Base-by-base conservation (phyloP, 106 monocot genomes). In the Platanthera zijinensis region DNA sequence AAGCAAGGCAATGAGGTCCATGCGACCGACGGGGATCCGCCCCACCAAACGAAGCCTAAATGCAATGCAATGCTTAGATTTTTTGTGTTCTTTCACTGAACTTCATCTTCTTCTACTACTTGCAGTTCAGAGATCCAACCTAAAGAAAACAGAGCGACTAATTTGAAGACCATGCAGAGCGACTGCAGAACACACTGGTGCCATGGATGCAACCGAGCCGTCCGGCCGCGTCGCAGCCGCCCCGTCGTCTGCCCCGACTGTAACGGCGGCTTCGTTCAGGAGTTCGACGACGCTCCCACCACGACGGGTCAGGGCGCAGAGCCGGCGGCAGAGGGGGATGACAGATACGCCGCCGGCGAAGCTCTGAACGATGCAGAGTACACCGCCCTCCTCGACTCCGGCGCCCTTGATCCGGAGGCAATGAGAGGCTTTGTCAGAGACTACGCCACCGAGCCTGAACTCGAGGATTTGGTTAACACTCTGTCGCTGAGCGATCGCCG, bases 401-500 rank as follows among this genome's bases (percentile, higher is more conserved):
- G 80, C 19, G 74, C 75, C n/a, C 79, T 7, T 72, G 90, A 84
- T 28, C 3, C 77, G 12, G 86, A 83, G 32, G 21, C 78, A 56
- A 74, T 79, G 0, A 53, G 83, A 46, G 77, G 63, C 3, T 77
- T 82, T 49, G 10, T 76, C 5, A 78, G 81, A 13, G 86, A 92
- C 75, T 95, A 92, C 75, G 87, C 89, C 74, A 76, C 87, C 2
- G 85, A 90, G 5, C 78, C 82, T 6, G 90, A 87, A 22, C 21
- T 94, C 9, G 94, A 89, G 15, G 87, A 87, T n/a, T 22, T 94
- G 49, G 85, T 91, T 5, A 91, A 89, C 11, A 85, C 80, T 66
- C 71, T 94, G 15, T 75, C 73, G 0, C 54, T 76, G 51, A 82
- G 72, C 17, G 80, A 88, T 21, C 56, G 75, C 2, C 81, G 83